phyloP scores from a whole-genome alignment of 345 rosid genomes.

The Hibiscus tridactylites region DNA sequence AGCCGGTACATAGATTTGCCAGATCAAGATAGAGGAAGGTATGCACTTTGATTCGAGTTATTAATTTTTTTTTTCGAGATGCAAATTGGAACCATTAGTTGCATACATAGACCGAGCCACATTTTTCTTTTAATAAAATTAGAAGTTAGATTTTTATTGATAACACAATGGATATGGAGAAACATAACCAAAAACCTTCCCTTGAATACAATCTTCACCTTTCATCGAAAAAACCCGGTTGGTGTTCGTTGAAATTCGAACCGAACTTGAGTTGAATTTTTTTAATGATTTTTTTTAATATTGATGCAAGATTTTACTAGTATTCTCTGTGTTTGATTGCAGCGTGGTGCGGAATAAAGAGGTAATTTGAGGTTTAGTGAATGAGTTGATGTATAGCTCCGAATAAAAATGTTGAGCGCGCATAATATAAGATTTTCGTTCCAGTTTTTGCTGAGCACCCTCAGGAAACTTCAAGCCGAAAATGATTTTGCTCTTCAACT shows the following conservation, averaged over 20 bases:
- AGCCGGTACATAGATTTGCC: conserved; percentile 9
- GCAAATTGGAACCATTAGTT: too few relatives aligned
- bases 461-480: conserved; percentile 15
- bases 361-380: neutral
- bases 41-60: neutral
- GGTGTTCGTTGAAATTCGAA: neutral
- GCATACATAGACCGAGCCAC: too few relatives aligned
- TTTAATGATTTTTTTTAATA: neutral
- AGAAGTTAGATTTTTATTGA: too few relatives aligned
- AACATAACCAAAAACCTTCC: too few relatives aligned
- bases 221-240: too few relatives aligned
- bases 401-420: neutral
- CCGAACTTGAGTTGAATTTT: too few relatives aligned
- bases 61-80: neutral
- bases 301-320: neutral
- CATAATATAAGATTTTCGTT: neutral
- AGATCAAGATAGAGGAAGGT: conserved; percentile 17
- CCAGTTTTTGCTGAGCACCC: conserved; percentile 12
- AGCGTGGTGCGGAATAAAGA: conserved; percentile 18
- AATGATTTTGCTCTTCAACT: conserved; percentile 15
- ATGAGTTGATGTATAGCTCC: neutral
- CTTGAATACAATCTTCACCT: too few relatives aligned
- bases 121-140: too few relatives aligned
- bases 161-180: too few relatives aligned
- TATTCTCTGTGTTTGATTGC: neutral